Percentiles rank a stretch among this genome's conserved stretches.
These are phyloP conservation scores for Trichosporon sp. DNA, from an alignment of 1,284 basidiomycete species.

Conservation along the genomic window DNA sequence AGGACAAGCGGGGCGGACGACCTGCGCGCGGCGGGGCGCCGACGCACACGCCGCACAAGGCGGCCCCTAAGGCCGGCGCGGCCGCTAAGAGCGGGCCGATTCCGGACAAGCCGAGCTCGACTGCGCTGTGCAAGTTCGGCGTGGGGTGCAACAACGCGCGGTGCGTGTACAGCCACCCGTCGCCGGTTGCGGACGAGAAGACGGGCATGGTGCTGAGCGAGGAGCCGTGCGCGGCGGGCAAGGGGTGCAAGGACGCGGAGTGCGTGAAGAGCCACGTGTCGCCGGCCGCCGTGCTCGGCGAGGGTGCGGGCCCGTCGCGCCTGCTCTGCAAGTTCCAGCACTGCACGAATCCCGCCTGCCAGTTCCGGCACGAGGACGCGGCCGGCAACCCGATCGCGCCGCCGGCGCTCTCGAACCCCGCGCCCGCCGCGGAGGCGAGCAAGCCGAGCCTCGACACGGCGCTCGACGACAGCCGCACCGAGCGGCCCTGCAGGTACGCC, in stretches of 20 bases:
- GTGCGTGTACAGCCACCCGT: constrained; percentile 85
- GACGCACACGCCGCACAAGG: not conserved
- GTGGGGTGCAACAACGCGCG: constrained; percentile 80
- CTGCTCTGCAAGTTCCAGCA: constrained; percentile 49
- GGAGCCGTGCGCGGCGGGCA: constrained; percentile 73
- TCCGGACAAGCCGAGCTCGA: constrained; percentile 49
- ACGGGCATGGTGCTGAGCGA: constrained; percentile 85
- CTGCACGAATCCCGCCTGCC: constrained; percentile 49
- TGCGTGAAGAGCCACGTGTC: constrained; percentile 84
- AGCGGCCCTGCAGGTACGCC: constrained; percentile 36
- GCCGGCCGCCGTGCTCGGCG: constrained; percentile 64
- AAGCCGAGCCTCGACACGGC: constrained; percentile 16
- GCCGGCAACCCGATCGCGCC: constrained; percentile 48
- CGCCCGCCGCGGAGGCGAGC: constrained; percentile 5
- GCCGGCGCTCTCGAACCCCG: constrained; percentile 38
- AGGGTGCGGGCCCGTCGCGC: constrained; percentile 38
- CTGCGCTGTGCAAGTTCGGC: constrained; percentile 75
- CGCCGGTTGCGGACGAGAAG: constrained; percentile 85
- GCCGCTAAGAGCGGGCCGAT: constrained; percentile 29
- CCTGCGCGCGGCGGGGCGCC: not conserved
- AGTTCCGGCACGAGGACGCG: constrained; percentile 49
- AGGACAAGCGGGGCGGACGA: constrained; percentile 9
- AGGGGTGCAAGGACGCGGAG: constrained; percentile 81
- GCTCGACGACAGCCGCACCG: constrained; percentile 30
- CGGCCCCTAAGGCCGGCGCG: not conserved